Base-by-base conservation (phyloP, 169 alveolate genomes). In the Perkinsus chesapeaki region DNA sequence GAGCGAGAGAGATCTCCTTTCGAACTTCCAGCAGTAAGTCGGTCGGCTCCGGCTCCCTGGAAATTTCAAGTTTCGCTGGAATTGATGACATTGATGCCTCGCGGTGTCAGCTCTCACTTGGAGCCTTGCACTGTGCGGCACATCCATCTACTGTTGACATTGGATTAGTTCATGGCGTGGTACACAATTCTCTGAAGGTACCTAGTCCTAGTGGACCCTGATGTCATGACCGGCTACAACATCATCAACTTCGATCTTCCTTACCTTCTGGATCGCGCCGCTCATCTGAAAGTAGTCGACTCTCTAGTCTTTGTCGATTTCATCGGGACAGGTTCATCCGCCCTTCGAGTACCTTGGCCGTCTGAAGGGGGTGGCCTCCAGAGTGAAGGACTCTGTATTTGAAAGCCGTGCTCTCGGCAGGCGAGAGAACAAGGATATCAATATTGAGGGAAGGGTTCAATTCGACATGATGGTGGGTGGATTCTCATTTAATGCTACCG, bases 171-270 rank as follows among this genome's bases (percentile, higher is more conserved):
- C n/a, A 10, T 19, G 3, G 92, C 7, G 48, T n/a, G 19, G 47
- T 43, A 34, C 23, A 48, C 1, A 27, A 92, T 19, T 91, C 92
- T 92, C 92, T 94, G 90, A 94, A 3, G 43, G 93, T 43, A 95
- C 19, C 73, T 92, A 39, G 82, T 60, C 82, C 60, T 96, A 93
- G 94, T 96, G 31, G 99, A 99, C 95, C 99, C 99, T 0, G 99
- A 99, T 95, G 96, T 98, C 73, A 95, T 98, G 7, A 98, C 99
- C 7, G 99, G 99, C 27, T 99, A 99, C 96, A 99, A 99, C 96
- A 98, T 99, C 92, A 96, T 98, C 39, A 99, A 98, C 98, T 99
- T 99, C 96, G 99, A 99, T 94, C 95, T 99, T 91, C 98, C 99
- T 31, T 99, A 98, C 94, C 97, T 99, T 90, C 93, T 99, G 73